Evolutionary conservation across 1,284 basidiomycete genomes (phyloP), one percentile per base, ranked within the genome.

Genomic region (Sanghuangporus weigelae): DNA sequence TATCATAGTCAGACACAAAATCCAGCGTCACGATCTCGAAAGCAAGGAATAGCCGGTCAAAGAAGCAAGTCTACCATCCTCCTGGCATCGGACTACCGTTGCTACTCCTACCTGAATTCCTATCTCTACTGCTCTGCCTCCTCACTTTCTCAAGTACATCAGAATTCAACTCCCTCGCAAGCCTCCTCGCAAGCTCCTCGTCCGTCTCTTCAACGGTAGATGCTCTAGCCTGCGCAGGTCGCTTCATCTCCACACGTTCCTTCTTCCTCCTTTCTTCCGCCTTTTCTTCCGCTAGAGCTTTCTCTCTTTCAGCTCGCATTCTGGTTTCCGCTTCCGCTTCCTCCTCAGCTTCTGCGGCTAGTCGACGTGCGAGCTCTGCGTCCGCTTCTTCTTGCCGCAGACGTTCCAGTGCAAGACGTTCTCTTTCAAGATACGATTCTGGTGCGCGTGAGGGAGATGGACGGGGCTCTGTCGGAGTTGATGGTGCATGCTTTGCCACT

Each of bases 121-220:
- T 21, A 48, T 31, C 40, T 26, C 26, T 21, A 51, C 14, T 19
- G 7, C 23, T 51, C 58, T 63, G 31, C 56, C 16, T 58, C 35
- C 35, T 42, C 14, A 56, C 56, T 23, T 59, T 23, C 21, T 57
- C 48, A 23, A 63, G 50, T n/a, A 61, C 60, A 39, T 63, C 62
- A 11, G 42, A 40, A 44, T 66, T 66, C 38, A 63, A 40, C 54
- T 69, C 67, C 40, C 58, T 50, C 21, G 68, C 68, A 11, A 69
- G 51, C 55, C 59, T 35, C 23, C 66, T 35, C 5, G 68, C 67
- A 16, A 65, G 53, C 55, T 66, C 68, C 3, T 61, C 63, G 55
- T 69, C 68, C 5, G 64, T 61, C 31, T 69, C 68, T 51, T 63
- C 67, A n/a, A 48, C 31, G 16, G 57, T 51, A 57, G 65, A 26